Conservation (phyloP, 2,329 filamentous ascomycete genomes). For the Trichoderma cornu-damae region DNA sequence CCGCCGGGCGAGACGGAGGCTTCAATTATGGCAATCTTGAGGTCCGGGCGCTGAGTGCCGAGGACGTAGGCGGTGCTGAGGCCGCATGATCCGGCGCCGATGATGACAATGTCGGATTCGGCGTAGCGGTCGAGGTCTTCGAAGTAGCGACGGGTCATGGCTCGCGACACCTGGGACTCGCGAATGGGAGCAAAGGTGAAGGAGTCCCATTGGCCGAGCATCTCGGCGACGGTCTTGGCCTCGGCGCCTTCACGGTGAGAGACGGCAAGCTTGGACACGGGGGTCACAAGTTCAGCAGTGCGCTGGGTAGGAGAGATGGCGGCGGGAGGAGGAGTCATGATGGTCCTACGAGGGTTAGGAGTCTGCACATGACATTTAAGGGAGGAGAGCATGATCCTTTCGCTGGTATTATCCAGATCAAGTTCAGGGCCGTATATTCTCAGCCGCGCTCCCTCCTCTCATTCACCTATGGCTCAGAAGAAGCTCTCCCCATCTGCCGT, state of each 20-base stretch:
- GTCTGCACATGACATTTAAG: constrained; percentile 26
- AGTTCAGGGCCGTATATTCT: constrained; percentile 92
- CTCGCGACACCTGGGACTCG: constrained; percentile 85
- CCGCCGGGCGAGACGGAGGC: constrained; percentile 82
- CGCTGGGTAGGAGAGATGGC: constrained; percentile 57
- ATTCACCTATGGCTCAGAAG: neutral
- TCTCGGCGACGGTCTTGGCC: constrained; percentile 54
- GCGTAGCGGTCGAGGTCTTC: constrained; percentile 81
- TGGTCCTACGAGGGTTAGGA: constrained; percentile 36
- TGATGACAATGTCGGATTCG: constrained; percentile 89
- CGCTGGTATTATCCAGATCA: constrained; percentile 99
- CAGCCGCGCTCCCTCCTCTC: constrained; percentile 41
- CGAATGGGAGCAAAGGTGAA: constrained; percentile 85
- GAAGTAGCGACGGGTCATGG: constrained; percentile 94
- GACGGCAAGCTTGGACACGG: constrained; percentile 40
- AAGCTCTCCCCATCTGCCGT: neutral
- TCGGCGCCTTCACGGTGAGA: constrained; percentile 19
- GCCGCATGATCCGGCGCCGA: constrained; percentile 85
- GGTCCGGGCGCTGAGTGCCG: constrained; percentile 75
- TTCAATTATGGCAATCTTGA: constrained; percentile 89
- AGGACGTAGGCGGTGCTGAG: constrained; percentile 80
- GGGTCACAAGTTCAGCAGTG: constrained; percentile 42
- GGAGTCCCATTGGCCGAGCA: constrained; percentile 71
- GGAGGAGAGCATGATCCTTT: constrained; percentile 88
- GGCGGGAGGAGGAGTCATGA: constrained; percentile 76